Evolutionary conservation across 2,329 filamentous ascomycete genomes (phyloP), one percentile per base, ranked within the genome.

Genomic region (Hypoxylon sp.): DNA sequence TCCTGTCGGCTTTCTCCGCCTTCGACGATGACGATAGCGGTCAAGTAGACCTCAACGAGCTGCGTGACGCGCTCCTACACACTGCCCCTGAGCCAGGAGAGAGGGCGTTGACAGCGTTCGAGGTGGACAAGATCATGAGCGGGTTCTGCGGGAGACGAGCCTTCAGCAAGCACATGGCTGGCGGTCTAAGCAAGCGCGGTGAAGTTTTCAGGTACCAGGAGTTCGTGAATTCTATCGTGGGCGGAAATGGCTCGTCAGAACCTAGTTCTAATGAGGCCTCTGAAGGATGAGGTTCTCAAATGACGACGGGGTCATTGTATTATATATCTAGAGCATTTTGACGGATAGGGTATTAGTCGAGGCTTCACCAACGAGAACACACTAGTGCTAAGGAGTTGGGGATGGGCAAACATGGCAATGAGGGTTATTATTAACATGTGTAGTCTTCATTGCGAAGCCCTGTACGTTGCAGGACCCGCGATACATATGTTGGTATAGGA

Each of bases 11-110:
- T 0, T 95, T 99, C 73, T 94, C 94, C 1, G 96, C 96, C 0
- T 98, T 98, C 78, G 96, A 99, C 77, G 93, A 97, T 69, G 94
- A 97, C 70, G 96, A 99, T 78, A 96, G 92, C 75, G 96, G 96
- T 2, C 94, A 98, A 80, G 90, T 98, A 42, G 94, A 98, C 77
- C 82, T 97, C 20, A 87, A 83, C 0, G 94, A 97, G 79, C 82
- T 99, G 69, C 89, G 92, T 50, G 93, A 96, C 73, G 94, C 95
- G 0, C 80, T 99, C 49, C 81, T 98, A 44, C 88, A 94, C 72
- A 97, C 94, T 0, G 89, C 90, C 0, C 93, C 94, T 0, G 94
- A 97, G 73, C 85, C 88, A 0, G 93, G 92, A 17, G 86, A 89
- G 78, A 84, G 83, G 42, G 81, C 86, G 0, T 80, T 97, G 71